Conservation (phyloP, 352 stramenopile genomes). For the Phytophthora boehmeriae region DNA sequence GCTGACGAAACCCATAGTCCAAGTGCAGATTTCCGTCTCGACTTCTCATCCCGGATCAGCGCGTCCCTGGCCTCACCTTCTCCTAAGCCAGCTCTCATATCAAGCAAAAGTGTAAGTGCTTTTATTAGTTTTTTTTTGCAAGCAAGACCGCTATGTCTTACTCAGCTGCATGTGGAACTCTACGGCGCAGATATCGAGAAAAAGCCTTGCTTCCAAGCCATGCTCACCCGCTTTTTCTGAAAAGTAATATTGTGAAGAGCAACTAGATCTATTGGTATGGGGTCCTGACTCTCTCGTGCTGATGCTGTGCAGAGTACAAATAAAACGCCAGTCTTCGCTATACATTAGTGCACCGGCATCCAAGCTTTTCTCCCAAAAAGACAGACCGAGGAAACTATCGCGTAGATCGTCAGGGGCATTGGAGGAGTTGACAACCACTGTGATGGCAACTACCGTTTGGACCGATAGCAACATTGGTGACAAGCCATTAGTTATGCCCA, state of each 20-base stretch:
- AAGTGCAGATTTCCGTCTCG: constrained; percentile 57
- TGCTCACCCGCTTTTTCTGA: constrained; percentile 26
- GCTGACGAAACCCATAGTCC: not conserved
- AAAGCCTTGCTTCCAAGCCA: constrained; percentile 25
- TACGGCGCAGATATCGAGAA: constrained; percentile 14
- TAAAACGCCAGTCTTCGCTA: constrained; percentile 31
- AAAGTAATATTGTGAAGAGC: constrained; percentile 17
- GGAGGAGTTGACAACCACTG: constrained; percentile 4
- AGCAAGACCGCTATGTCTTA: not conserved
- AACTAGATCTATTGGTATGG: not conserved
- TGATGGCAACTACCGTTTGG: not conserved
- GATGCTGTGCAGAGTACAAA: constrained; percentile 21
- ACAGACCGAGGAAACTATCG: constrained; percentile 2
- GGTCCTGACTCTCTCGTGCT: constrained; percentile 2
- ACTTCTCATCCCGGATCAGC: constrained; percentile 55
- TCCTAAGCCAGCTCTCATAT: constrained; percentile 6
- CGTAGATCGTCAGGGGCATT: constrained; percentile 3
- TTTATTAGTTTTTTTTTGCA: not conserved
- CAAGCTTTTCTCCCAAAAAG: constrained; percentile 25
- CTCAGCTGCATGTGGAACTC: not conserved
- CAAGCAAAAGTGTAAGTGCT: constrained; percentile 26
- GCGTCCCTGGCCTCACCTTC: constrained; percentile 17
- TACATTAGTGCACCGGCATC: constrained; percentile 16
- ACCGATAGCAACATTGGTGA: not conserved
- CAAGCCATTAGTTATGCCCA: not conserved